Conservation (phyloP, 805 yeast genomes). For the Metschnikowia corniflorae region DNA sequence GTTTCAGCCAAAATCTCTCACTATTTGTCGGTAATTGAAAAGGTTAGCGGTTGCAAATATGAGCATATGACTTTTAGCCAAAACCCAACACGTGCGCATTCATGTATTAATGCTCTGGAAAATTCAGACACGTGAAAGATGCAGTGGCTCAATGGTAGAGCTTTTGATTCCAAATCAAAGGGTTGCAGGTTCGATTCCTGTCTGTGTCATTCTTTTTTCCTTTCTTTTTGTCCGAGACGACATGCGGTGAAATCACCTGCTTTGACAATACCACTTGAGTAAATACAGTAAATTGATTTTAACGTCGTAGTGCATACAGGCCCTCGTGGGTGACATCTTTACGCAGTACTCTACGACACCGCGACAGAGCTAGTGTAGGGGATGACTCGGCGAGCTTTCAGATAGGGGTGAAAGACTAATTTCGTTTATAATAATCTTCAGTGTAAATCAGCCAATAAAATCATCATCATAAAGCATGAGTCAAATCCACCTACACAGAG, state of each 20-base stretch:
- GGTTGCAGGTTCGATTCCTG: conserved; percentile 26
- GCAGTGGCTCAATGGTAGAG: conserved; percentile 26
- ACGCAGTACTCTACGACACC: not conserved
- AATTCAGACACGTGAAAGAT: conserved; percentile 12
- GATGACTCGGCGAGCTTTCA: conserved; percentile 16
- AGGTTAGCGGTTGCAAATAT: too few relatives aligned
- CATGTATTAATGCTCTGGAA: too few relatives aligned
- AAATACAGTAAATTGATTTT: not conserved
- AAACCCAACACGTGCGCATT: too few relatives aligned
- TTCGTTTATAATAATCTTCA: conserved; percentile 18
- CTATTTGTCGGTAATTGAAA: too few relatives aligned
- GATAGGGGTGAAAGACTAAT: conserved; percentile 27
- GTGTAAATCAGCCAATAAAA: conserved; percentile 14
- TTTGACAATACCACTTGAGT: not conserved
- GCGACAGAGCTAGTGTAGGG: conserved; percentile 1
- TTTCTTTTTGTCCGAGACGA: not conserved
- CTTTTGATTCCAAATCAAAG: conserved; percentile 25
- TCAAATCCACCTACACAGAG: conserved; percentile 12
- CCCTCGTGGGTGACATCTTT: not conserved
- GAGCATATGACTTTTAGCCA: too few relatives aligned
- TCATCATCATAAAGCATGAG: conserved; percentile 19
- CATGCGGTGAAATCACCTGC: too few relatives aligned
- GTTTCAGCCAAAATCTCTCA: too few relatives aligned
- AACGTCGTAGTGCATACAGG: not conserved
- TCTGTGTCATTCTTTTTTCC: conserved; percentile 18